These are phyloP conservation scores for Orychophragmus violaceus DNA, from an alignment of 345 rosid species.

Conservation along the genomic window DNA sequence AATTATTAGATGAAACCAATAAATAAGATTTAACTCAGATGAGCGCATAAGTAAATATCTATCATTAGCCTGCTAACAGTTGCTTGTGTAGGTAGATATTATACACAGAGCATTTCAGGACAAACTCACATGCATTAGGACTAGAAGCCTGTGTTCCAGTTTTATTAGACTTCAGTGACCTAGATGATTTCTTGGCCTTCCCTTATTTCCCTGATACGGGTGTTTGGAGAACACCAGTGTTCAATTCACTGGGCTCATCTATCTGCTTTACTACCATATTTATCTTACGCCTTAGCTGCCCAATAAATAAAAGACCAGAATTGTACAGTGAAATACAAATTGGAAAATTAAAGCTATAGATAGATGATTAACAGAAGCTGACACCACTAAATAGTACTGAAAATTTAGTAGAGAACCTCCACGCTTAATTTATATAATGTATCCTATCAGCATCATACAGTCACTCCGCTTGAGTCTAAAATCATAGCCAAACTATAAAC, in stretches of 20 bases:
- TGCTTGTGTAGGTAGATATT: background rate
- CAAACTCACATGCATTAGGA: constrained; percentile 57
- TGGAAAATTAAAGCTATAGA: background rate
- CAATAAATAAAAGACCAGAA: constrained; percentile 24
- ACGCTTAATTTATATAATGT: background rate
- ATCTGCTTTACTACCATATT: constrained; percentile 49
- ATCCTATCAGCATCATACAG: constrained; percentile 1
- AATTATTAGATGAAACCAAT: background rate
- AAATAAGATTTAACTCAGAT: background rate
- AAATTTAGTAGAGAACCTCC: constrained; percentile 1
- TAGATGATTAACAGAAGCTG: background rate
- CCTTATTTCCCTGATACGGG: constrained; percentile 72
- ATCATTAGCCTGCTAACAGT: background rate
- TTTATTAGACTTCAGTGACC: constrained; percentile 54
- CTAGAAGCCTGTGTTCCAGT: constrained; percentile 52
- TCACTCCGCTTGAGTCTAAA: constrained; percentile 1
- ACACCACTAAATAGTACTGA: constrained; percentile 4
- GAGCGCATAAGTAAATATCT: background rate
- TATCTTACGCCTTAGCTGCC: constrained; percentile 73
- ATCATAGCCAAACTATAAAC: no score
- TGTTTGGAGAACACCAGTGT: constrained; percentile 53
- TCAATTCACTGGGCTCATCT: constrained; percentile 52
- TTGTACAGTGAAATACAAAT: constrained; percentile 12
- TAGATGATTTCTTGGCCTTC: constrained; percentile 63
- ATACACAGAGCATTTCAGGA: background rate